phyloP scores from a whole-genome alignment of 805 yeast species.

The Yueomyces sinensis region DNA sequence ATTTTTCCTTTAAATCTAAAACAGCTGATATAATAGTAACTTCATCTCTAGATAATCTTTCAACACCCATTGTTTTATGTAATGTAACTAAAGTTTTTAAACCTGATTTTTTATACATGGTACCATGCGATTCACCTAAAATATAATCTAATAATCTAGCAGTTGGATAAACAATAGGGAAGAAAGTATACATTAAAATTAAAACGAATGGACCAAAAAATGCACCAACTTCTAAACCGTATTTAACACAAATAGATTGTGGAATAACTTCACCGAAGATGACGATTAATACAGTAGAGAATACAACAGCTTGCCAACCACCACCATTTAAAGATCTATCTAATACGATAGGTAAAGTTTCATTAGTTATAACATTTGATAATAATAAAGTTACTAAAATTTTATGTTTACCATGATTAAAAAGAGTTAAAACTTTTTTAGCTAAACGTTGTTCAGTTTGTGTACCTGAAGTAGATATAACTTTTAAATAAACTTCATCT shows the following conservation, averaged over 20 bases:
- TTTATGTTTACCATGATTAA: slow-evolving; percentile 90
- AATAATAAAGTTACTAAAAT: slow-evolving; percentile 77
- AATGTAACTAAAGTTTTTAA: slow-evolving; percentile 85
- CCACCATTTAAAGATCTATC: slow-evolving; percentile 48
- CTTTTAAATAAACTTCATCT: slow-evolving; percentile 89
- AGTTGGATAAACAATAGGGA: slow-evolving; percentile 86
- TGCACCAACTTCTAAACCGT: slow-evolving; percentile 86
- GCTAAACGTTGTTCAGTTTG: slow-evolving; percentile 55
- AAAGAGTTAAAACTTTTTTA: slow-evolving; percentile 51
- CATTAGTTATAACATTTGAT: slow-evolving; percentile 85
- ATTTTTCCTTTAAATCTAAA: slow-evolving; percentile 82
- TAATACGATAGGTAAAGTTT: slow-evolving; percentile 84
- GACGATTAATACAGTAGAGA: slow-evolving; percentile 87
- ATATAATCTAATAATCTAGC: slow-evolving; percentile 68
- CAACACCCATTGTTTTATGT: slow-evolving; percentile 92
- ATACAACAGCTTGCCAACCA: slow-evolving; percentile 92
- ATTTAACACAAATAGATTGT: slow-evolving; percentile 83
- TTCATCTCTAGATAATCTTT: slow-evolving; percentile 84
- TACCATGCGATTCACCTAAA: slow-evolving; percentile 93
- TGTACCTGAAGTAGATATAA: slow-evolving; percentile 80
- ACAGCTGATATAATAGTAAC: slow-evolving; percentile 93
- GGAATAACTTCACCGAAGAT: slow-evolving; percentile 95
- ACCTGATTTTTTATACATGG: slow-evolving; percentile 84
- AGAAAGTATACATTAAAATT: slow-evolving; percentile 73
- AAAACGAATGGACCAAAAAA: slow-evolving; percentile 81